Evolutionary conservation across 2,329 filamentous ascomycete genomes (phyloP), one percentile per base, ranked within the genome.

Genomic region (Metarhizium anisopliae): DNA sequence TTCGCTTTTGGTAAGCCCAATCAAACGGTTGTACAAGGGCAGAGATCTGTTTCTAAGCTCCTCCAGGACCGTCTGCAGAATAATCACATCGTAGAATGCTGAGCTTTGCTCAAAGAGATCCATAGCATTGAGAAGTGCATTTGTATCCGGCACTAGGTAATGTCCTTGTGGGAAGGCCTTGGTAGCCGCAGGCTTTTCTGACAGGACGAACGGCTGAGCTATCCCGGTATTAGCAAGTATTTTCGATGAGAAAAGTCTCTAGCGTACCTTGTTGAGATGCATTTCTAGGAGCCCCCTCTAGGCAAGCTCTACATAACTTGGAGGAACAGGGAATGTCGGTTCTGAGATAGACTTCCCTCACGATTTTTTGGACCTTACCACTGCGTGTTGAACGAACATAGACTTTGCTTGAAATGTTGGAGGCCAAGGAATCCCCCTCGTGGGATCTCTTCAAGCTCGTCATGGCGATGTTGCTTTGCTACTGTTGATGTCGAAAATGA

Each of bases 311-410:
- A 76, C 94, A 99, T 49, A 99, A 77, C 71, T 86, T 88, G 30
- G 93, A 97, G 38, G 93, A 96, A 76, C 94, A 99, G 52, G 94
- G 93, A 67, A 99, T 97, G 70, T 99, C 94, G 74, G 93, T 89
- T 71, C 94, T 85, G 59, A 99, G 80, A 73, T 99, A 99, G 60
- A 97, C 81, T 77, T 99, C 94, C 66, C 92, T 85, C 62, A 99
- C 94, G 67, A 99, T 95, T 79, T 99, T 99, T 72, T 97, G 94
- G 58, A 97, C 93, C 76, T 96, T 96, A 72, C 94, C 94, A 72
- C 85, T 94, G 73, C 90, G 92, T 51, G 93, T 95, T 30, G 94
- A 96, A 58, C 94, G 84, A 60, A 99, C 89, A 68, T 95, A 99
- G 65, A 95, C 85, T 75, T 97, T 99, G 81, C 88, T 96, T 36